phyloP scores from a whole-genome alignment of 2,329 filamentous ascomycete genomes.

The Pseudocercospora macadamiae region DNA sequence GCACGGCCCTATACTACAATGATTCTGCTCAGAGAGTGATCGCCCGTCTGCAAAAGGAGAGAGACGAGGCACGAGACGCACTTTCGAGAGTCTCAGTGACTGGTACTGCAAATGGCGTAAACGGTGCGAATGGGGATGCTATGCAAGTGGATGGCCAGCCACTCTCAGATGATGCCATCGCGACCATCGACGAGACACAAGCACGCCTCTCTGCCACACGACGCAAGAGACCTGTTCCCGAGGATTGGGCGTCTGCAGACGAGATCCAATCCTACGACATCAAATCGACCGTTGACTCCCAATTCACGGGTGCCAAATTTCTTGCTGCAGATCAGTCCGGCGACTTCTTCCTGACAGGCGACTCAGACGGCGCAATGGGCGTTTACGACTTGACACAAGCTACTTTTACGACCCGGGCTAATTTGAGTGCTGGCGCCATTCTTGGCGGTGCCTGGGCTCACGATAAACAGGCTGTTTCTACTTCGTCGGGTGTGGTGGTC shows the following conservation, averaged over 20 bases:
- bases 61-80: slow-evolving; percentile 89
- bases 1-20: slow-evolving; percentile 92
- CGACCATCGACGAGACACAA: slow-evolving; percentile 78
- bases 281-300: slow-evolving; percentile 56
- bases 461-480: slow-evolving; percentile 71
- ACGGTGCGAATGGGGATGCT: slow-evolving; percentile 67
- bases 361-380: slow-evolving; percentile 72
- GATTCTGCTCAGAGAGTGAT: slow-evolving; percentile 97
- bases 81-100: slow-evolving; percentile 82
- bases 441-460: slow-evolving; percentile 69
- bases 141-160: slow-evolving; percentile 90
- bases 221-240: slow-evolving; percentile 83
- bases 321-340: slow-evolving; percentile 63
- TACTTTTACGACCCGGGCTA: slow-evolving; percentile 70
- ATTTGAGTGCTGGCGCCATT: slow-evolving; percentile 66
- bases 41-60: slow-evolving; percentile 83
- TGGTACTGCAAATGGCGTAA: slow-evolving; percentile 41
- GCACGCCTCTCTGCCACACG: slow-evolving; percentile 82
- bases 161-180: slow-evolving; percentile 71
- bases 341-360: slow-evolving; percentile 72
- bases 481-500: slow-evolving; percentile 76
- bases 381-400: slow-evolving; percentile 78
- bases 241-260: slow-evolving; percentile 80
- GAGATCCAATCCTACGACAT: slow-evolving; percentile 65
- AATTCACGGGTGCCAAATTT: slow-evolving; percentile 62